phyloP scores from a whole-genome alignment of 352 stramenopile genomes.

The Blastocystis sp. region DNA sequence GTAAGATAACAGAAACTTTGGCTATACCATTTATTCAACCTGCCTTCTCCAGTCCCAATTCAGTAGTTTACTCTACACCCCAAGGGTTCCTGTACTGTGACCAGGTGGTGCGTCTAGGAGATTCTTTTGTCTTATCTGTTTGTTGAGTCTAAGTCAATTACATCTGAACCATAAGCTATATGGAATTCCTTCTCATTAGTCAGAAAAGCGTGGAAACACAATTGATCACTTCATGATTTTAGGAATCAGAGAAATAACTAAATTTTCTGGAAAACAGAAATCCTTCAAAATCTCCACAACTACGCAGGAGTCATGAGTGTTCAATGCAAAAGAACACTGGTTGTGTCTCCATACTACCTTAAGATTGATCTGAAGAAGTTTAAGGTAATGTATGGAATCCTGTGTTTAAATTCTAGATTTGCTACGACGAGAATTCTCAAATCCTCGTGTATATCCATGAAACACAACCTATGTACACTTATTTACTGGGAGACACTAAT shows the following conservation, averaged over 20 bases:
- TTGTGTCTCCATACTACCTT: slow-evolving; percentile 50
- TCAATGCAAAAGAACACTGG: not conserved
- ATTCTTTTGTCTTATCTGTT: not conserved
- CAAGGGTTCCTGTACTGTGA: not conserved
- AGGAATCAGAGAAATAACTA: not conserved
- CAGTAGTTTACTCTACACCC: not conserved
- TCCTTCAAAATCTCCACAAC: not conserved
- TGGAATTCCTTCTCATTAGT: no score
- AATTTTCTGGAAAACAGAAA: not conserved
- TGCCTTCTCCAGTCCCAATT: not conserved
- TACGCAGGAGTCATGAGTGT: slow-evolving; percentile 16
- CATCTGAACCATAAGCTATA: not conserved
- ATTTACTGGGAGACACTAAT: not conserved
- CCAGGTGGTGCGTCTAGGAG: not conserved
- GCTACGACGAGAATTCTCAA: slow-evolving; percentile 36
- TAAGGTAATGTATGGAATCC: not conserved
- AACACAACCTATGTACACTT: slow-evolving; percentile 16
- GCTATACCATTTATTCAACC: not conserved
- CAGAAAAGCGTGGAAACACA: no score
- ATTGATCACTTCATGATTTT: not conserved
- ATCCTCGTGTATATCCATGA: slow-evolving; percentile 52
- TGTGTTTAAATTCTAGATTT: not conserved
- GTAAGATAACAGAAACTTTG: not conserved
- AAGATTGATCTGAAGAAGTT: slow-evolving; percentile 31
- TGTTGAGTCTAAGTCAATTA: not conserved